Conservation (phyloP, 208 protist genomes). For the Trichomonas tenax region DNA sequence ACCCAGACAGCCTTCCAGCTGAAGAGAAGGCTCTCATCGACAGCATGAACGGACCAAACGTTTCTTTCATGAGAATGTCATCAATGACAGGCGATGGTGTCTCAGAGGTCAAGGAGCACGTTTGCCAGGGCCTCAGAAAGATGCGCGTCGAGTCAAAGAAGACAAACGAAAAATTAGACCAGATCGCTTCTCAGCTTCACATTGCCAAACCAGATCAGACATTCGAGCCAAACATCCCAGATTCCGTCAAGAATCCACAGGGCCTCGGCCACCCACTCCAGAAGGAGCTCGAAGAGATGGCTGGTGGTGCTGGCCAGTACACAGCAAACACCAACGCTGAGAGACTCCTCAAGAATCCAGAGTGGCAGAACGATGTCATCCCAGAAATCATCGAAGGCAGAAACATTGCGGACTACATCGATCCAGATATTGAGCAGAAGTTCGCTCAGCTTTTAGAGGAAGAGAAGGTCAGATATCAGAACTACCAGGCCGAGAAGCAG, state of each 20-base stretch:
- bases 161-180: background rate
- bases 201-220: background rate
- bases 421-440: background rate
- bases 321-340: background rate
- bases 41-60: conserved; percentile 18
- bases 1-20: conserved; percentile 60
- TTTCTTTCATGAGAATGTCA: conserved; percentile 54
- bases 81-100: conserved; percentile 77
- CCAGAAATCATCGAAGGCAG: conserved; percentile 9
- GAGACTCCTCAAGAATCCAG: background rate
- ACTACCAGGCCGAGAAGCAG: background rate
- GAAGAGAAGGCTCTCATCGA: conserved; percentile 63
- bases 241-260: background rate
- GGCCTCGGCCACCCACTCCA: background rate
- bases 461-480: background rate
- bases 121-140: conserved; percentile 10
- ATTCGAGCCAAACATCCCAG: background rate
- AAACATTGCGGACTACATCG: conserved; percentile 13
- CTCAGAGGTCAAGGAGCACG: conserved; percentile 32
- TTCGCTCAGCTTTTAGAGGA: background rate
- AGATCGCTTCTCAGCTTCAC: background rate
- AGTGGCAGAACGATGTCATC: conserved; percentile 10
- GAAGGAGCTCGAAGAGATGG: background rate
- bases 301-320: background rate
- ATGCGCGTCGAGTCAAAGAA: background rate